Evolutionary conservation across 129 eudicot genomes (phyloP), one percentile per base, ranked within the genome.

Genomic region (Saposhnikovia divaricata): DNA sequence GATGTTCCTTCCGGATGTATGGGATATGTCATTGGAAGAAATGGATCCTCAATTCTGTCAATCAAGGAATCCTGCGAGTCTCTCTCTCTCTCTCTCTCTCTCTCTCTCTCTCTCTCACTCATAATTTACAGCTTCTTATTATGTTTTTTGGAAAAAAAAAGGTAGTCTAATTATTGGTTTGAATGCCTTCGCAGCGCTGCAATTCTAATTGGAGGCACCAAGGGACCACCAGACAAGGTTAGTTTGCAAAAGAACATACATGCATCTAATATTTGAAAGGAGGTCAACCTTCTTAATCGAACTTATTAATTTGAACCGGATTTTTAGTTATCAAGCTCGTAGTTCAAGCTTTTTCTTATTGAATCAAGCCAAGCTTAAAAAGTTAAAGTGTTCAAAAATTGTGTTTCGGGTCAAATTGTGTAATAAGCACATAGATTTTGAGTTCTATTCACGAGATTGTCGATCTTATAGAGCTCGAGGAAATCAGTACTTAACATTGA

Each of bases 161-260:
- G 21, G 2, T 46, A 4, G 11, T 14, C 55, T 14, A 48, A 14
- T 48, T 14, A 48, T 48, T 48, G 55, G 55, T 48, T 14, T 14
- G 55, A 19, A 31, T 73, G 18, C 51, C 38, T 65, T 3, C 34
- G 51, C 87, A 84, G 84, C 72, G 84, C 87, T 9, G 87, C 81
- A 53, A 84, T 84, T 46, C 72, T 84, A 37, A 72, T 81, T 81
- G 84, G 87, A 81, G 84, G 84, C 42, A 34, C 79, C 27, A 84
- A 81, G 80, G 87, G 87, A 39, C 87, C 87, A 65, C 84, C 80
- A 13, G 84, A 84, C 50, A 84, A 81, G 87, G 82, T 84, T 79
- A 77, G 84, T 74, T 76, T 75, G 21, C 51, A 16, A 23, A 61
- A 55, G 38, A 40, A 50, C 37, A 76, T 28, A 4, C 27, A 48